Conservation (phyloP, 441 rosid genomes). For the Raphanus hybrid region DNA sequence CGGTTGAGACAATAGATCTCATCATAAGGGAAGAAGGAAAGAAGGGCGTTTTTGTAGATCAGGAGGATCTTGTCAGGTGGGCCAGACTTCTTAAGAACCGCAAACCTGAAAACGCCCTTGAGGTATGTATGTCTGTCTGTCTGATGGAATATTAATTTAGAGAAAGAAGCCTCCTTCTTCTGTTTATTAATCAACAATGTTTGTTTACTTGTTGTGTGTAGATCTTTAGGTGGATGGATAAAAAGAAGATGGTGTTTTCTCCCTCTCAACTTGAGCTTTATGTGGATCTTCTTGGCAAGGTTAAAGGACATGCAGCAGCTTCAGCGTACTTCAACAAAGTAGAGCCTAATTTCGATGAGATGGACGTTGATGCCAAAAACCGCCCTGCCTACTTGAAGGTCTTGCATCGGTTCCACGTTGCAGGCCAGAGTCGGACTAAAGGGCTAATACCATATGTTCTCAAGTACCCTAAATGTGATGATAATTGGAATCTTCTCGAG, state of each 20-base stretch:
- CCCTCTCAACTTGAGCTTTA: background rate
- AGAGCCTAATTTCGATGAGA: slow-evolving; percentile 1
- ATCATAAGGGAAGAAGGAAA: background rate
- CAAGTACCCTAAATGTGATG: background rate
- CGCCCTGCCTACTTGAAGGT: background rate
- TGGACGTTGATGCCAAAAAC: background rate
- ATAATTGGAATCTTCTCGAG: background rate
- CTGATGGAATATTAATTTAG: no score
- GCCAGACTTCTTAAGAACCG: background rate
- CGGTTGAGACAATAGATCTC: background rate
- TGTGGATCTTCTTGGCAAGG: background rate
- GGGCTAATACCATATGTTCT: background rate
- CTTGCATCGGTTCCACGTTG: background rate
- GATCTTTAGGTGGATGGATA: no score
- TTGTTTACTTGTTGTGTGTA: no score
- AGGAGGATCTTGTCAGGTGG: background rate
- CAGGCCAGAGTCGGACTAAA: background rate
- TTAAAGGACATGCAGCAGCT: background rate
- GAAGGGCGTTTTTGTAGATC: background rate
- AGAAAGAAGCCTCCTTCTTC: no score
- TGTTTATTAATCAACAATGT: no score
- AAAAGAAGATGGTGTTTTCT: background rate
- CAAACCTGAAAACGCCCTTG: background rate
- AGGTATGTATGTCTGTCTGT: background rate
- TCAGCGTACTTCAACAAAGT: background rate